Conservation (phyloP, 2,329 filamentous ascomycete genomes). For the Microdochium nivale region DNA sequence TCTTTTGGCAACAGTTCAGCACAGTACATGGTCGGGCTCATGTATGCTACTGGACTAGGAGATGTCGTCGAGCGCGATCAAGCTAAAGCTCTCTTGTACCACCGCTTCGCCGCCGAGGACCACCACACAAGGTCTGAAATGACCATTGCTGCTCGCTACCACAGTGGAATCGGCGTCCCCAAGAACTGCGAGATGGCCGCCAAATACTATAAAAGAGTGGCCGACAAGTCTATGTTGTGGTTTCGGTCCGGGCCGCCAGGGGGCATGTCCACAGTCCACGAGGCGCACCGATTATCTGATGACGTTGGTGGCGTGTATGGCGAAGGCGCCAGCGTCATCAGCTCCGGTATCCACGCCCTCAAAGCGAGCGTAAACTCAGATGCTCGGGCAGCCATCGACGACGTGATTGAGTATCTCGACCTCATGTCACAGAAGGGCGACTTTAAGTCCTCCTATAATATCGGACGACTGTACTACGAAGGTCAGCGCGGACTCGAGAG, state of each 20-base stretch:
- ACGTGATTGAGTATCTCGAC: constrained; percentile 90
- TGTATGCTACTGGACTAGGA: constrained; percentile 90
- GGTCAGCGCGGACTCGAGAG: constrained; percentile 67
- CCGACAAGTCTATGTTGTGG: constrained; percentile 85
- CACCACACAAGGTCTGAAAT: constrained; percentile 85
- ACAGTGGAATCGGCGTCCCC: constrained; percentile 75
- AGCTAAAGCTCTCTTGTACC: constrained; percentile 85
- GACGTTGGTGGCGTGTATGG: constrained; percentile 90
- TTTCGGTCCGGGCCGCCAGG: constrained; percentile 86
- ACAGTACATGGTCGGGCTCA: constrained; percentile 90
- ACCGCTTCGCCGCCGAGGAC: constrained; percentile 82
- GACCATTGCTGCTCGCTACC: constrained; percentile 82
- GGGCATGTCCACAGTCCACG: constrained; percentile 66
- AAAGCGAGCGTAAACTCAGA: constrained; percentile 67
- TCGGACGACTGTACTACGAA: constrained; percentile 83
- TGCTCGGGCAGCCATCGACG: constrained; percentile 78
- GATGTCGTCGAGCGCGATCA: constrained; percentile 76
- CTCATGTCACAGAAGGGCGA: constrained; percentile 86
- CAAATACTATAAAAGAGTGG: constrained; percentile 85
- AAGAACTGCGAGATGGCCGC: constrained; percentile 80
- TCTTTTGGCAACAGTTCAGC: constrained; percentile 79
- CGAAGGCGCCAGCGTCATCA: constrained; percentile 84
- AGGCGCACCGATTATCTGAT: constrained; percentile 81
- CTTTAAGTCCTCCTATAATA: constrained; percentile 74
- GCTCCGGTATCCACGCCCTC: constrained; percentile 74